phyloP scores from a whole-genome alignment of 768 basidiomycete genomes.

The Sporobolomyces roseus region DNA sequence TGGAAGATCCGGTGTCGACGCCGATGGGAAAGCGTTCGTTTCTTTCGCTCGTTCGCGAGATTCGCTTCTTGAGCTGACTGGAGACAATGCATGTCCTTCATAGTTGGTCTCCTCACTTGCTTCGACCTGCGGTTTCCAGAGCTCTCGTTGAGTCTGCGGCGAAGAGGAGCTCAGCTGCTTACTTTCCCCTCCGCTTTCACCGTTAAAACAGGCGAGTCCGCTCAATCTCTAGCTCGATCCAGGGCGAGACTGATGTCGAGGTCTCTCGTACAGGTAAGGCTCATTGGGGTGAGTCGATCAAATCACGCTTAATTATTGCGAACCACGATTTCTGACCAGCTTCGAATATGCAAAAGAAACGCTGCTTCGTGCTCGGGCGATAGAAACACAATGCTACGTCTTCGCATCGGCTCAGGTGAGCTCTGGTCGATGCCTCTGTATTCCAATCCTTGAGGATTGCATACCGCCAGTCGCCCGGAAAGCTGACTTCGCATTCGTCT shows the following conservation, averaged over 20 bases:
- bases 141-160: constrained; percentile 27
- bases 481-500: not conserved
- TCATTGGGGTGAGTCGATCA: constrained; percentile 43
- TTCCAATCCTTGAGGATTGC: not conserved
- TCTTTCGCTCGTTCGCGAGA: not conserved
- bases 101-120: constrained; percentile 44
- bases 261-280: constrained; percentile 19
- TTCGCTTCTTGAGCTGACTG: not conserved
- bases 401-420: constrained; percentile 43
- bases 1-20: constrained; percentile 17
- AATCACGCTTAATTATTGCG: too few relatives aligned
- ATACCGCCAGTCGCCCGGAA: not conserved
- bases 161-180: constrained; percentile 38
- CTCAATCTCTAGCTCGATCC: not conserved
- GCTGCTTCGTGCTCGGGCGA: constrained; percentile 43
- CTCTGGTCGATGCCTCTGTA: too few relatives aligned
- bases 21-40: constrained; percentile 27
- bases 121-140: constrained; percentile 46
- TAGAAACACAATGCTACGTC: constrained; percentile 46
- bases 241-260: not conserved
- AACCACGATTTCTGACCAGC: too few relatives aligned
- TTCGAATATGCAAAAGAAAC: too few relatives aligned
- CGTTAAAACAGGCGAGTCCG: constrained; percentile 28
- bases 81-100: too few relatives aligned
- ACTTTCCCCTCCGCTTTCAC: constrained; percentile 44